Percentiles rank a stretch among this genome's conserved stretches.
phyloP scores from a whole-genome alignment of 129 eudicot genomes.

The Sambucus nigra region DNA sequence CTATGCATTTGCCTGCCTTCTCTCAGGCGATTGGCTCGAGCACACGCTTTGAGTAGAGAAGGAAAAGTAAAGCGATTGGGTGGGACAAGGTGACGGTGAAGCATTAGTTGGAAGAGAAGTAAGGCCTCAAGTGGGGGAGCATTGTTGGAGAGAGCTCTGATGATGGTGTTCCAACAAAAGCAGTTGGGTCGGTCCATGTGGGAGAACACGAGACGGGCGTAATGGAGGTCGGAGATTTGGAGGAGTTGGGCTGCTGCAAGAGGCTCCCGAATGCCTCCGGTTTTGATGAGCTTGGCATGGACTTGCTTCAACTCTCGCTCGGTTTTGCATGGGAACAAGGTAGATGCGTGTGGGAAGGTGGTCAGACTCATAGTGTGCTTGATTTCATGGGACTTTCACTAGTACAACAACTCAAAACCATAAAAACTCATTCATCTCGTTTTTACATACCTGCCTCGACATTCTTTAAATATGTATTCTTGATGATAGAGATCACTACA shows the following conservation, averaged over 20 bases:
- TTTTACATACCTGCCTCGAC: too few relatives aligned
- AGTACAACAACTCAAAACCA: too few relatives aligned
- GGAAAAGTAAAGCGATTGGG: conserved; percentile 50
- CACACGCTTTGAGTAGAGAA: conserved; percentile 47
- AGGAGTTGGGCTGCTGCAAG: conserved; percentile 35
- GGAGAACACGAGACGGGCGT: conserved; percentile 27
- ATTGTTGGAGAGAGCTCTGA: conserved; percentile 33
- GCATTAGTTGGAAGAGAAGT: conserved; percentile 19
- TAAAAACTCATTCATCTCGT: too few relatives aligned
- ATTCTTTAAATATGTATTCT: too few relatives aligned
- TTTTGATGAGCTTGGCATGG: conserved; percentile 43
- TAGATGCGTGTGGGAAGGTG: conserved; percentile 21
- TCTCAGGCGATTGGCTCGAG: conserved; percentile 12
- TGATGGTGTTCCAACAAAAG: conserved; percentile 45
- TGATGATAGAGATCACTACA: too few relatives aligned
- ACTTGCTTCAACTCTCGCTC: conserved; percentile 21
- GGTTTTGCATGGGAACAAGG: conserved; percentile 46
- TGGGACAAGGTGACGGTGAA: conserved; percentile 10
- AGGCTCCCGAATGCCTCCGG: conserved; percentile 37
- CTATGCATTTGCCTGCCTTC: conserved; percentile 42
- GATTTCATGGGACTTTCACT: conserved; percentile 28
- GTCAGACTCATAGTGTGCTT: background rate
- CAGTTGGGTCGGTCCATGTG: conserved; percentile 41
- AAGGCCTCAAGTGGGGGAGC: conserved; percentile 20
- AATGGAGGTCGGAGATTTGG: conserved; percentile 24